Base-by-base conservation (phyloP, 176 grass and related monocot genomes). In the Oryza glumipatula region DNA sequence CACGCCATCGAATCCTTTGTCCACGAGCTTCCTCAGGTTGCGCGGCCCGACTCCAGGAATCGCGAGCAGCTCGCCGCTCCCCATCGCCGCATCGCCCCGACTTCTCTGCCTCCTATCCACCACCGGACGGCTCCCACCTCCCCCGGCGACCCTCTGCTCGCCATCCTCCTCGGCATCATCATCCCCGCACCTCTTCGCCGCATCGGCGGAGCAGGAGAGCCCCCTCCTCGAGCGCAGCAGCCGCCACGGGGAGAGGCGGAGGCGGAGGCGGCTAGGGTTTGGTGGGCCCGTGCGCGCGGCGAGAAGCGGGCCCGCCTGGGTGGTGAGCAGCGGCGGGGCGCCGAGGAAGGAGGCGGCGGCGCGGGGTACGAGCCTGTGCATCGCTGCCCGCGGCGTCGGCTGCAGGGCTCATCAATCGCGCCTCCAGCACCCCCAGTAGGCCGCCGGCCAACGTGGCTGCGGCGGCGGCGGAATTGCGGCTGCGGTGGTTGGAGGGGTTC, bases 11-110 rank as follows among this genome's bases (percentile, higher is more conserved):
- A 94, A 94, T 21, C 95, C 95, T 79, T 94, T 97, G 81, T 97
- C 92, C 49, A 91, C 92, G 74, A 94, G 87, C 83, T 97, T 97
- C 82, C 85, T 89, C 78, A 93, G 85, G 76, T 97, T 97, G 46
- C 92, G 88, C 32, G 84, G 95, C 32, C 95, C 95, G 58, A 97
- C 89, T 14, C 92, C 90, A 1, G 92, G 90, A 54, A 97, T 97
- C 24, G 86, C 74, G 10, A 97, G 85, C 46, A 97, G 83, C 86
- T 92, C 95, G 47, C 93, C 66, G n/a, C 86, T 94, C 58, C 76
- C 80, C 15, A 13, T 33, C 41, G 78, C 79, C 23, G 74, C 85
- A 51, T 89, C 86, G 63, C 22, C 76, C 49, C 90, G 88, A 32
- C 70, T 63, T 76, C 94, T 92, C 63, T 75, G 81, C 86, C 81